Evolutionary conservation across 768 basidiomycete species (phyloP).

Genomic region (Termitomyces sp.): DNA sequence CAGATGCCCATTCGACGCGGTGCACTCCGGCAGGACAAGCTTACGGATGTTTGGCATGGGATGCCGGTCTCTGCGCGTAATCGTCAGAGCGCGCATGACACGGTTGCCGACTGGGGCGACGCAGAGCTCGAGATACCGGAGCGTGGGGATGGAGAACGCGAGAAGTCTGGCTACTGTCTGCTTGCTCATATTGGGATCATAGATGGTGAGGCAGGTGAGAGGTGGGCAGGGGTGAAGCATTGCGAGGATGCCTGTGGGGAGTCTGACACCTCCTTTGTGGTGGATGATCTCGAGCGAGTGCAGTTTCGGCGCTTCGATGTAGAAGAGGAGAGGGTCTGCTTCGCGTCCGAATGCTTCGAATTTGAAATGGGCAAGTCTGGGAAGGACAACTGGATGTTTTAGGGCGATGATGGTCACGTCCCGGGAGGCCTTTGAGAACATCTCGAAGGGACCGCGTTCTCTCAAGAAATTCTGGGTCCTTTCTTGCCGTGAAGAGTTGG

Average conservation of each 20-base stretch:
- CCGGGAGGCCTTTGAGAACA: neutral
- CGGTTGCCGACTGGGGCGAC: neutral
- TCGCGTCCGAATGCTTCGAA: constrained; percentile 2
- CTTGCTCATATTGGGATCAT: neutral
- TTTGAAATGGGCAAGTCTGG: constrained; percentile 1
- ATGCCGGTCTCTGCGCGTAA: neutral
- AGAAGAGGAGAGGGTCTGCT: neutral
- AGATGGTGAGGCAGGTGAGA: neutral
- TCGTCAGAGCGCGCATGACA: neutral
- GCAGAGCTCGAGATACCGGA: neutral
- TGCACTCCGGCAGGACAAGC: neutral
- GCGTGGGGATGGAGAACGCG: neutral
- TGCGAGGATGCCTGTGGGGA: neutral
- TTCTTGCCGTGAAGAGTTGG: neutral
- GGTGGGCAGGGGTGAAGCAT: neutral
- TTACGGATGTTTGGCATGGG: neutral
- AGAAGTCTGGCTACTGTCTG: neutral
- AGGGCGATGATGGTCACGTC: neutral
- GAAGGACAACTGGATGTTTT: neutral
- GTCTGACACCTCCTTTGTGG: neutral
- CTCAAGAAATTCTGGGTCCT: neutral
- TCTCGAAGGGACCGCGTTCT: neutral
- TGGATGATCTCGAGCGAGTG: neutral
- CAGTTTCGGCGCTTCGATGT: neutral
- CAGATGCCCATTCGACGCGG: neutral